These are phyloP conservation scores for Aristolochia californica DNA, from an alignment of 164 flowering plant species.

Conservation along the genomic window DNA sequence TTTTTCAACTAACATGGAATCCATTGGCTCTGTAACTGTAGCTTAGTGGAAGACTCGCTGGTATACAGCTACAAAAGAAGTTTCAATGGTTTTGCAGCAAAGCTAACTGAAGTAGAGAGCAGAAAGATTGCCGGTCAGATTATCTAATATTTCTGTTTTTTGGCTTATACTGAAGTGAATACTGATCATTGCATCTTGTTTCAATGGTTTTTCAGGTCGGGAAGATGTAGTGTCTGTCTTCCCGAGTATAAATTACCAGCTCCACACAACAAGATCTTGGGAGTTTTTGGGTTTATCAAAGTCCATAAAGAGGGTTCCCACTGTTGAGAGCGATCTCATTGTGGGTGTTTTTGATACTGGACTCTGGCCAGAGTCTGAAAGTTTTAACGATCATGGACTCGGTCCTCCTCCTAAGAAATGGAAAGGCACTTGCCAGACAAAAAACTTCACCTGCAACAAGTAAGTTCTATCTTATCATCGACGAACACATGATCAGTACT, in stretches of 20 bases:
- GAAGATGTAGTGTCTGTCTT: conserved; percentile 40
- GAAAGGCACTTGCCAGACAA: conserved; percentile 40
- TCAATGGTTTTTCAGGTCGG: conserved; percentile 16
- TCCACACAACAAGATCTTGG: conserved; percentile 56
- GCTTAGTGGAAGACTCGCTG: conserved; percentile 14
- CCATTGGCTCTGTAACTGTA: conserved; percentile 1
- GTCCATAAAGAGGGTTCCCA: conserved; percentile 10
- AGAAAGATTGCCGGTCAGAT: not conserved
- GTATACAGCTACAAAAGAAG: conserved; percentile 38
- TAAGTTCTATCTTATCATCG: conserved; percentile 8
- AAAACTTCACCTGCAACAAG: conserved; percentile 58
- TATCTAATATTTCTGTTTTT: not conserved
- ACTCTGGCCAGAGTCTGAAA: conserved; percentile 47
- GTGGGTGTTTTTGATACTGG: conserved; percentile 48
- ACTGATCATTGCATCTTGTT: not conserved
- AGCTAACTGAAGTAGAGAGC: conserved; percentile 24
- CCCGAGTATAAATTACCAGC: conserved; percentile 19
- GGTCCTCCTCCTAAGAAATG: conserved; percentile 62
- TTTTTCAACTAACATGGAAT: not conserved
- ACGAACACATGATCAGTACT: not conserved
- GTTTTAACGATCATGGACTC: conserved; percentile 37
- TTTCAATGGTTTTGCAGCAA: conserved; percentile 44
- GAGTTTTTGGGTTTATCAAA: conserved; percentile 40
- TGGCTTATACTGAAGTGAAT: not conserved
- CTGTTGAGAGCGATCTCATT: conserved; percentile 29